A percentile compares a stretch with the other conserved stretches of the same genome.
These are phyloP conservation scores for Themeda triandra DNA, from an alignment of 176 grass and related monocot genomes.

Conservation along the genomic window DNA sequence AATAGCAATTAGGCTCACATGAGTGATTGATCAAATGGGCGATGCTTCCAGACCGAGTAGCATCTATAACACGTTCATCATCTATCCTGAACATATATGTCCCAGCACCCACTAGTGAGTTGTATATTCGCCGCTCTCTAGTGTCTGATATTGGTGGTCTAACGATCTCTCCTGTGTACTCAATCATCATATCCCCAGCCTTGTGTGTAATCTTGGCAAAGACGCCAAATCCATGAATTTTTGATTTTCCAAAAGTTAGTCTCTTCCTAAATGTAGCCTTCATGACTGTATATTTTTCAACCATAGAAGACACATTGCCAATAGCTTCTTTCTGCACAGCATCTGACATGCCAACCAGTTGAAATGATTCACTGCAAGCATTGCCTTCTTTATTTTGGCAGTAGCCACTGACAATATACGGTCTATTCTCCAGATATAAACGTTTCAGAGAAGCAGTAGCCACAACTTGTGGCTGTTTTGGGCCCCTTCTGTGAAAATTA, in stretches of 20 bases:
- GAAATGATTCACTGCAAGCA: conserved; percentile 48
- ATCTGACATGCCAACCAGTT: conserved; percentile 49
- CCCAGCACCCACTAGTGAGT: conserved; percentile 94
- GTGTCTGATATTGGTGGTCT: conserved; percentile 91
- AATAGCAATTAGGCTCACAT: conserved; percentile 99
- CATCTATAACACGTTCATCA: too few species aligned
- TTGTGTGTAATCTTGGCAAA: too few species aligned
- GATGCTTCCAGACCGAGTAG: too few species aligned
- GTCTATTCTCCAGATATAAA: conserved; percentile 82
- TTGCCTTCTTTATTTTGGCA: conserved; percentile 65
- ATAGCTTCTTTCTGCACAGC: conserved; percentile 48
- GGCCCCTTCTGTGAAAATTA: conserved; percentile 75
- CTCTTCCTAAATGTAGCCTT: too few species aligned
- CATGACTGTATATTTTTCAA: conserved; percentile 58
- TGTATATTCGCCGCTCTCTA: conserved; percentile 81
- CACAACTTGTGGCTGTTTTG: conserved; percentile 89
- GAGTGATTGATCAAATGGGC: too few species aligned
- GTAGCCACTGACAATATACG: conserved; percentile 86
- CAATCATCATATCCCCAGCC: conserved; percentile 49
- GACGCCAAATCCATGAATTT: too few species aligned
- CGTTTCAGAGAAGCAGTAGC: conserved; percentile 91
- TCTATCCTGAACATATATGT: too few species aligned
- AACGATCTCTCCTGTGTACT: conserved; percentile 96
- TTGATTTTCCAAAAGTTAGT: too few species aligned
- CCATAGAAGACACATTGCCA: conserved; percentile 79